Conservation (phyloP, 2,329 filamentous ascomycete species). For the Trichoderma citrinoviride region DNA sequence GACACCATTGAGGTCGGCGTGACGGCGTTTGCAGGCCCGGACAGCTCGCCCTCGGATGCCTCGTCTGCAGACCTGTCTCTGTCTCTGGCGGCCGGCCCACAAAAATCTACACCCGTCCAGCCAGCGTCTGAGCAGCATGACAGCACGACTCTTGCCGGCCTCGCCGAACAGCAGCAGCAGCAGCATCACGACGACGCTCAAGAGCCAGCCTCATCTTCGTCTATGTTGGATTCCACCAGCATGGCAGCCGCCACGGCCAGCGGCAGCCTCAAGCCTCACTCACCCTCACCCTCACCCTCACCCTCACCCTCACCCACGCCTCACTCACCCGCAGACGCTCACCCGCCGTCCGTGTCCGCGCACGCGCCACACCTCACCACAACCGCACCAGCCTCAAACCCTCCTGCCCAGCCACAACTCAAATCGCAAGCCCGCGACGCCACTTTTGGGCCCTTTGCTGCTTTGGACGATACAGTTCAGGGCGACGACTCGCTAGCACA, state of each 20-base stretch:
- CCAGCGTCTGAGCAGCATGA: constrained; percentile 5
- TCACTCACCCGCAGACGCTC: not conserved
- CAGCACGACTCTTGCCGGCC: not conserved
- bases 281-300: not conserved
- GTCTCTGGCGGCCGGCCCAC: constrained; percentile 18
- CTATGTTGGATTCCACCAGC: not conserved
- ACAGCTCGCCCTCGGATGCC: constrained; percentile 33
- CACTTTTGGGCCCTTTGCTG: not conserved
- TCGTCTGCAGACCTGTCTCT: constrained; percentile 31
- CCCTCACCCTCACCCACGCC: not conserved
- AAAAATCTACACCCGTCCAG: constrained; percentile 24
- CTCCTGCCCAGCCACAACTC: constrained; percentile 12
- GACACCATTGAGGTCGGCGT: constrained; percentile 59
- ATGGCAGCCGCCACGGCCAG: not conserved
- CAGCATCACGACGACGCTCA: not conserved
- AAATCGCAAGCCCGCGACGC: constrained; percentile 11
- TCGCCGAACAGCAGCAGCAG: not conserved
- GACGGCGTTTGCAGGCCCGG: constrained; percentile 33
- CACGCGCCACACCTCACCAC: not conserved
- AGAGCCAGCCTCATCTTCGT: not conserved
- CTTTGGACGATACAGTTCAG: too few relatives aligned
- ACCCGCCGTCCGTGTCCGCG: not conserved
- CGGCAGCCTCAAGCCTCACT: not conserved
- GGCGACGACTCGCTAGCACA: too few relatives aligned
- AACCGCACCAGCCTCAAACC: constrained; percentile 5